Percentiles rank a stretch among this genome's conserved stretches.
phyloP scores from a whole-genome alignment of 1,139 yeast species.

The Pichia sp. region DNA sequence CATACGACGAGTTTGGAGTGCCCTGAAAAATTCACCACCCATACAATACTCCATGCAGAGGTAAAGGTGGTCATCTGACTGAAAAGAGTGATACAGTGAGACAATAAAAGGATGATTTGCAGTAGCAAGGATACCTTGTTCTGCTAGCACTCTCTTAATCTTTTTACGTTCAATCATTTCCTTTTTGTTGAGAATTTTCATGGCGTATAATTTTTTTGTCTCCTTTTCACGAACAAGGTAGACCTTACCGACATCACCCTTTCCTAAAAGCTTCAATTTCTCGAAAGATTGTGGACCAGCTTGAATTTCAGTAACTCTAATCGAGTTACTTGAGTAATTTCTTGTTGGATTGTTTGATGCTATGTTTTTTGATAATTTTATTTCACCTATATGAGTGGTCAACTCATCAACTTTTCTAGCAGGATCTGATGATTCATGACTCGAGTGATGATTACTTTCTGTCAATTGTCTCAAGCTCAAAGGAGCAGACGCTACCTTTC shows the following conservation, averaged over 20 bases:
- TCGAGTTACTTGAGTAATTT: conserved; percentile 67
- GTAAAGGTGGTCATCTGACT: conserved; percentile 87
- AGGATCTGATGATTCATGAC: conserved; percentile 1
- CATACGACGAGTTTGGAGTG: conserved; percentile 84
- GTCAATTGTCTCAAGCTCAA: conserved; percentile 40
- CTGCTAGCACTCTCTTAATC: conserved; percentile 90
- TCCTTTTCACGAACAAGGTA: conserved; percentile 81
- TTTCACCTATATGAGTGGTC: conserved; percentile 53
- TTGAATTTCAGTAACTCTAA: conserved; percentile 68
- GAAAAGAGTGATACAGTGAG: conserved; percentile 92
- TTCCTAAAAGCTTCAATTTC: conserved; percentile 81
- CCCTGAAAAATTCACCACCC: conserved; percentile 99
- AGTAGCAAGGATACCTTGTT: conserved; percentile 92
- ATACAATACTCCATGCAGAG: conserved; percentile 98
- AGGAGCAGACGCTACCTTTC: conserved; percentile 83
- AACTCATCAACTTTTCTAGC: conserved; percentile 35
- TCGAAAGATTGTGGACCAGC: conserved; percentile 88
- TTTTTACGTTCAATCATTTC: conserved; percentile 96
- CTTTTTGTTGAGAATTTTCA: conserved; percentile 84
- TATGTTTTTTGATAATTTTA: conserved; percentile 29
- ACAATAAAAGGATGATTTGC: conserved; percentile 97
- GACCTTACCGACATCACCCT: conserved; percentile 98
- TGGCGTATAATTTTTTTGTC: conserved; percentile 75
- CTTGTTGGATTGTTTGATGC: conserved; percentile 36
- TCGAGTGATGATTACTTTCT: conserved; percentile 12